Evolutionary conservation across 495 filamentous ascomycete species (phyloP).

Genomic region (Hyaloscypha hepaticicola): DNA sequence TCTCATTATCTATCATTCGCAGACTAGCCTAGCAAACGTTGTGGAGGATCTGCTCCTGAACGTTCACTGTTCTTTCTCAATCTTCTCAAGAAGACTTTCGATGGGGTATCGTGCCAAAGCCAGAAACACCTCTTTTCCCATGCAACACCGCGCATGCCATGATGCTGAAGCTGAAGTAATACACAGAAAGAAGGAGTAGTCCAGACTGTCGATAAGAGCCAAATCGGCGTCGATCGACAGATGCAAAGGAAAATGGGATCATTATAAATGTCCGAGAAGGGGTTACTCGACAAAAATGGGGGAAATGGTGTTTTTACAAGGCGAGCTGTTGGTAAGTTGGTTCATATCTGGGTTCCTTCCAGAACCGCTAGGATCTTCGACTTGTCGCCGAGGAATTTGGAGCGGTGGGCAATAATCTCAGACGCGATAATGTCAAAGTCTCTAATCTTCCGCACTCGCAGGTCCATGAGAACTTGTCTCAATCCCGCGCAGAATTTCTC

Average conservation of each 20-base stretch:
- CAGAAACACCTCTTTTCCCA: slow-evolving; percentile 25
- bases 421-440: slow-evolving; percentile 79
- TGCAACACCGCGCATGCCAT: slow-evolving; percentile 29
- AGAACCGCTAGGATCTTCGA: slow-evolving; percentile 44
- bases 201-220: slow-evolving; percentile 10
- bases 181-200: slow-evolving; percentile 18
- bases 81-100: slow-evolving; percentile 16
- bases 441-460: slow-evolving; percentile 70
- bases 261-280: not conserved
- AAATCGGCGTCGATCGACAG: not conserved
- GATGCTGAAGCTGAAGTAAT: slow-evolving; percentile 8
- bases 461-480: slow-evolving; percentile 68
- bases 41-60: not conserved
- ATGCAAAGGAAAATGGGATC: slow-evolving; percentile 6
- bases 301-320: slow-evolving; percentile 22
- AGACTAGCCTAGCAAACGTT: not conserved
- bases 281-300: slow-evolving; percentile 10
- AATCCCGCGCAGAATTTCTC: slow-evolving; percentile 73
- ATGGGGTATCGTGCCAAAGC: slow-evolving; percentile 29
- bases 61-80: slow-evolving; percentile 10
- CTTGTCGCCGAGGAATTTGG: slow-evolving; percentile 49
- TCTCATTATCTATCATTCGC: not conserved
- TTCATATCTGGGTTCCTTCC: slow-evolving; percentile 31
- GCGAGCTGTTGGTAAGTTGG: slow-evolving; percentile 13
- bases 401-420: slow-evolving; percentile 80